These are phyloP conservation scores for Ramichloridium luteum DNA, from an alignment of 2,329 filamentous ascomycete species.

Conservation along the genomic window DNA sequence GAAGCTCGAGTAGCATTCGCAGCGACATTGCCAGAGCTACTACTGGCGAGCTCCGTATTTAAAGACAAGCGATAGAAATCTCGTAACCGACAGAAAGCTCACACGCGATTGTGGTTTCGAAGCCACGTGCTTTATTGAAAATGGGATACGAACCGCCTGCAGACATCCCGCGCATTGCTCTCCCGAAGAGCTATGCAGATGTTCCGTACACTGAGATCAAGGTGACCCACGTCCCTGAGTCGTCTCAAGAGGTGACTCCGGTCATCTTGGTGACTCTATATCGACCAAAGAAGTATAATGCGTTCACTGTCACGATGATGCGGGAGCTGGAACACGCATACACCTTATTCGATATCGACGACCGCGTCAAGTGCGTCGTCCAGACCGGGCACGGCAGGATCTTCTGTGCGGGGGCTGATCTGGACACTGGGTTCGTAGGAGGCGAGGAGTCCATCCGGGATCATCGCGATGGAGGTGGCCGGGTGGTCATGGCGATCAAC, in stretches of 20 bases:
- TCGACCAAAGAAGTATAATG: constrained; percentile 55
- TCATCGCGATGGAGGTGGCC: constrained; percentile 42
- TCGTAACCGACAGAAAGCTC: too few species aligned
- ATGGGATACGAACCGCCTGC: constrained; percentile 4
- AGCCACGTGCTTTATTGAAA: too few species aligned
- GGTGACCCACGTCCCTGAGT: constrained; percentile 28
- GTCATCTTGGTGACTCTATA: constrained; percentile 53
- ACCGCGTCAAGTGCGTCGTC: constrained; percentile 42
- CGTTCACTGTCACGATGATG: constrained; percentile 55
- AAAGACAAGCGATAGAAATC: too few species aligned
- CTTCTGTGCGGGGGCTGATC: constrained; percentile 46
- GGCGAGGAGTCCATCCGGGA: constrained; percentile 33
- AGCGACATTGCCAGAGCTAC: too few species aligned
- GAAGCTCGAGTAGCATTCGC: too few species aligned
- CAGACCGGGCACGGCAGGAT: constrained; percentile 41
- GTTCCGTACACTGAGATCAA: constrained; percentile 31
- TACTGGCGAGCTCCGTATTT: too few species aligned
- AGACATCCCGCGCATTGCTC: constrained; percentile 10
- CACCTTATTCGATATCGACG: constrained; percentile 40
- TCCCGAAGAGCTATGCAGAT: constrained; percentile 25
- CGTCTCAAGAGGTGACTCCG: constrained; percentile 44
- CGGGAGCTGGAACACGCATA: constrained; percentile 46
- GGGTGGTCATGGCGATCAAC: constrained; percentile 42
- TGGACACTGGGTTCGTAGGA: constrained; percentile 40
- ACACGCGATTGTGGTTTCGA: too few species aligned